These are phyloP conservation scores for Sarcocystis neurona DNA, from an alignment of 169 alveolate species.

Conservation along the genomic window DNA sequence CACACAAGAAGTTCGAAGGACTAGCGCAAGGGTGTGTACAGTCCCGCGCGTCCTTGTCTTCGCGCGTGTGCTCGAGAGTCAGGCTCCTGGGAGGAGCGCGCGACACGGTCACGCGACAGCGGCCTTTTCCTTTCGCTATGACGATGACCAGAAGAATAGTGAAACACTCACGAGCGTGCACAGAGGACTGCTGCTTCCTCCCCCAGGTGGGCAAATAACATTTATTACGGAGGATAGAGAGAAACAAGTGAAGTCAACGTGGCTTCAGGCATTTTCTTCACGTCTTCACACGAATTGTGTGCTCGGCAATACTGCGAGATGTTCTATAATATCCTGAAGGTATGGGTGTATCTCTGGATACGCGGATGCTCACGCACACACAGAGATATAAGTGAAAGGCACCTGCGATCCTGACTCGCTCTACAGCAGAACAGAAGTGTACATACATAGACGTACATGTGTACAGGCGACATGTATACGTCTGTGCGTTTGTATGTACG, in stretches of 20 bases:
- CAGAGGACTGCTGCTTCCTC: too few relatives aligned
- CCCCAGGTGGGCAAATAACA: too few relatives aligned
- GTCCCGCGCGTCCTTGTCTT: too few relatives aligned
- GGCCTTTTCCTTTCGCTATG: not conserved
- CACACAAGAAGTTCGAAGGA: not conserved
- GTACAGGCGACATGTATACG: not conserved
- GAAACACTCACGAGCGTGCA: not conserved
- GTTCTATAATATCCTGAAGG: not conserved
- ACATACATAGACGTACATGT: not conserved
- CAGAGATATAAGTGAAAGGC: not conserved
- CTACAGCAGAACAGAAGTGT: not conserved
- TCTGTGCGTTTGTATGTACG: not conserved
- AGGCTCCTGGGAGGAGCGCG: too few relatives aligned
- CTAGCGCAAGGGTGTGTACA: not conserved
- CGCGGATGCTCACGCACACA: not conserved
- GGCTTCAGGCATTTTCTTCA: not conserved
- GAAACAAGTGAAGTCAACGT: too few relatives aligned
- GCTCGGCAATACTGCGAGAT: not conserved
- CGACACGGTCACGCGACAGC: too few relatives aligned
- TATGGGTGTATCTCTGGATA: not conserved
- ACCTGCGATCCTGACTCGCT: not conserved
- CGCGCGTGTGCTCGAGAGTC: too few relatives aligned
- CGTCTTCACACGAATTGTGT: not conserved
- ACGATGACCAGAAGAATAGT: not conserved
- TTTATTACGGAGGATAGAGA: too few relatives aligned